Conservation (phyloP, 768 basidiomycete species). For the Fibroporia radiculosa region DNA sequence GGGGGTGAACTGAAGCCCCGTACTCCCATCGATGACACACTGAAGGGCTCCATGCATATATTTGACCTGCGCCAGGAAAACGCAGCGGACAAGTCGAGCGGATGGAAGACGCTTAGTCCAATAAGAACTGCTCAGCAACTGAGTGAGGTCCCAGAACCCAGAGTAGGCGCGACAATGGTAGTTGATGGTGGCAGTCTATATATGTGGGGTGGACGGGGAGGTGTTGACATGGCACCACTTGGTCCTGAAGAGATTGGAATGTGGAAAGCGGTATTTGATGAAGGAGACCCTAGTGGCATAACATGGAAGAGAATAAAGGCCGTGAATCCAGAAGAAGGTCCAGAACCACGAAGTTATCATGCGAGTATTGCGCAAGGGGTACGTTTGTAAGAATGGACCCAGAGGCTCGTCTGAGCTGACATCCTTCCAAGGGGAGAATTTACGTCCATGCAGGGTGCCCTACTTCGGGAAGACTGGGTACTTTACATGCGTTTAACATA, state of each 20-base stretch:
- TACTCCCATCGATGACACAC: conserved; percentile 23
- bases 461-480: conserved; percentile 25
- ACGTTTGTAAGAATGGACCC: conserved; percentile 2
- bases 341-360: conserved; percentile 30
- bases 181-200: conserved; percentile 15
- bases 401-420: neutral
- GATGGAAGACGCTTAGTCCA: conserved; percentile 11
- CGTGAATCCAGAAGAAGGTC: conserved; percentile 24
- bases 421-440: conserved; percentile 19
- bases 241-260: conserved; percentile 15
- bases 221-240: conserved; percentile 30
- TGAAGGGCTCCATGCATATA: conserved; percentile 18
- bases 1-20: conserved; percentile 38
- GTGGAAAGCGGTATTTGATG: conserved; percentile 2
- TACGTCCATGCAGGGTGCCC: conserved; percentile 38
- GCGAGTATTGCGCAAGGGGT: conserved; percentile 24
- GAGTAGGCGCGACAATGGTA: conserved; percentile 13
- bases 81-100: neutral
- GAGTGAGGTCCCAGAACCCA: conserved; percentile 18
- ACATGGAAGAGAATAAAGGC: conserved; percentile 25
- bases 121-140: neutral
- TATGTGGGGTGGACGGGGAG: conserved; percentile 41
- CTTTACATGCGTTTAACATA: conserved; percentile 29
- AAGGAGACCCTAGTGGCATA: neutral
- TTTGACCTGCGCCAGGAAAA: conserved; percentile 14